Evolutionary conservation across 495 filamentous ascomycete genomes (phyloP), one percentile per base, ranked within the genome.

Genomic region (Penicillium odoratum): DNA sequence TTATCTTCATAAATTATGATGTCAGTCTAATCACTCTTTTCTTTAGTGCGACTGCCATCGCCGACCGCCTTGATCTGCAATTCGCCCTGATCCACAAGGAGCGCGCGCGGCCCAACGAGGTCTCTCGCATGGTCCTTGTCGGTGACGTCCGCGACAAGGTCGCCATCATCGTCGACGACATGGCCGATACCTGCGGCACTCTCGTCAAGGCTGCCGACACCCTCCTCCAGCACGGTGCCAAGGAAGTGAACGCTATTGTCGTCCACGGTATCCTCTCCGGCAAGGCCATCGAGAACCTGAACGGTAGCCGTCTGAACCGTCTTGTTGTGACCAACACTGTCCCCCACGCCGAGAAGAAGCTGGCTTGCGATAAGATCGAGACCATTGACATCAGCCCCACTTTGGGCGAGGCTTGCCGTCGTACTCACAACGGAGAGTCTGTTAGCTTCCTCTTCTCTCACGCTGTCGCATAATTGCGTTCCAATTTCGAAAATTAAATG

Each of bases 1-100:
- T 21, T 21, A 1, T 26, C 31, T n/a, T 53, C 21, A 15, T 36
- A 13, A n/a, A 7, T 6, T 28, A 44, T 28, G 18, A 36, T 51
- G 30, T 31, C 49, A 36, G 15, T 36, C 36, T 34, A 42, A 49
- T 44, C 18, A 55, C 29, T 29, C 7, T 52, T 45, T 6, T 16
- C 26, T 18, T 43, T 46, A 79, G 93, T 70, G 94, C 93, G 40
- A 97, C 94, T n/a, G 91, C 88, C 8, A 97, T 98, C 56, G 94
- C 94, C 53, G 95, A 98, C 71, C 88, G 92, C 25, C 85, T 98
- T 47, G 92, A 97, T 68, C 86, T 93, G 52, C 89, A 89, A 61
- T 98, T 98, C 74, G 94, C 94, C n/a, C 85, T 98, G 33, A 98
- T 98, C 68, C 94, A 98, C 85, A 98, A 98, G 77, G 93, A 98